Conservation (phyloP, 164 flowering plant genomes). For the Stephania cephalantha region DNA sequence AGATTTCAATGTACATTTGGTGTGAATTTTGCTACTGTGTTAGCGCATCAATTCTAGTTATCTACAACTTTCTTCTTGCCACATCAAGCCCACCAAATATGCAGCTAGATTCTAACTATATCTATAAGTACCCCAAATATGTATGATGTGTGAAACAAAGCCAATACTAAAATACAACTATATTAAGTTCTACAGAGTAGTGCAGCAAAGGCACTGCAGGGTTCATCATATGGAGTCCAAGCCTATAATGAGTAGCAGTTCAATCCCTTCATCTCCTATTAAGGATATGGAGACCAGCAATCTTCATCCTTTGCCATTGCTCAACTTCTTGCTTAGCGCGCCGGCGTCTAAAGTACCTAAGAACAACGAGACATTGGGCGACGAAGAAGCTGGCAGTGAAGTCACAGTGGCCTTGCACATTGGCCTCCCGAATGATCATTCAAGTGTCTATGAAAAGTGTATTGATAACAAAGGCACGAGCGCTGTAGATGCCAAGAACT, state of each 20-base stretch:
- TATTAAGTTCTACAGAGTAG: neutral
- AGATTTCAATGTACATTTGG: no score
- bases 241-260: neutral
- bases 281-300: neutral
- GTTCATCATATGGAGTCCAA: constrained; percentile 7
- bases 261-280: constrained; percentile 5
- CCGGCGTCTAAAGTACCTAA: constrained; percentile 3
- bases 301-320: constrained; percentile 28
- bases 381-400: constrained; percentile 15
- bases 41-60: neutral
- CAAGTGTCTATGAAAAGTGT: neutral
- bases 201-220: neutral
- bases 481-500: constrained; percentile 17
- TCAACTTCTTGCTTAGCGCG: constrained; percentile 22
- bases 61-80: neutral
- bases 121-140: neutral
- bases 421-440: constrained; percentile 37
- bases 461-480: constrained; percentile 1
- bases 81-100: neutral
- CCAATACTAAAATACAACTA: neutral
- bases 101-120: neutral
- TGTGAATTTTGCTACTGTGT: neutral
- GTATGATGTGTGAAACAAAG: neutral
- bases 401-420: constrained; percentile 47
- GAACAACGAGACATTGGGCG: constrained; percentile 4